Evolutionary conservation across 2,329 filamentous ascomycete genomes (phyloP).

Genomic region (Alternaria gaisen): DNA sequence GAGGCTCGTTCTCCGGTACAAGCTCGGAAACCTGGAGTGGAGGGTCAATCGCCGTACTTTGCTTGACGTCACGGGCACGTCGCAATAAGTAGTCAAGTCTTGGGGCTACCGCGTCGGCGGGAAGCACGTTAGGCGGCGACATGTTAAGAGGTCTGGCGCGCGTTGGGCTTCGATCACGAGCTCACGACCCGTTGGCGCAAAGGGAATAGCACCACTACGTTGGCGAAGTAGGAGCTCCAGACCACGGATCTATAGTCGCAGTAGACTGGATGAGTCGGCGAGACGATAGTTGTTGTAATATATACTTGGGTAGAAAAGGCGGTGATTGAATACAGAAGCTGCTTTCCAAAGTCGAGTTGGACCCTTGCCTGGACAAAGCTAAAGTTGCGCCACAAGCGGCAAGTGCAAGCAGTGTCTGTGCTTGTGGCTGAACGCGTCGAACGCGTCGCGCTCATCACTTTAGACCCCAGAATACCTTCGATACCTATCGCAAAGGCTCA

Average conservation of each 20-base stretch:
- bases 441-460: constrained; percentile 20
- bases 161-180: constrained; percentile 15
- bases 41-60: constrained; percentile 54
- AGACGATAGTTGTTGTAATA: neutral
- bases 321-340: constrained; percentile 9
- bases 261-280: neutral
- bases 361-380: constrained; percentile 13
- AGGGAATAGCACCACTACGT: neutral
- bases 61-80: constrained; percentile 53
- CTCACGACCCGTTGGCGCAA: constrained; percentile 3
- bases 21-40: constrained; percentile 55
- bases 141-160: constrained; percentile 26
- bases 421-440: constrained; percentile 23
- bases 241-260: neutral
- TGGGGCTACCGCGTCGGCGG: constrained; percentile 38
- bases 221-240: neutral
- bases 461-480: neutral
- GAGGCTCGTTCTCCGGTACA: constrained; percentile 37
- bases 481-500: neutral
- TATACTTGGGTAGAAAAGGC: neutral
- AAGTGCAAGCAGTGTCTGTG: constrained; percentile 16
- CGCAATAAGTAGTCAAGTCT: constrained; percentile 53
- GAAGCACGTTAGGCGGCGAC: constrained; percentile 36
- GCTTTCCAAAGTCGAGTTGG: constrained; percentile 14
- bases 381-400: constrained; percentile 21